These are phyloP conservation scores for Daldinia bambusicola DNA, from an alignment of 495 filamentous ascomycete species.

Conservation along the genomic window DNA sequence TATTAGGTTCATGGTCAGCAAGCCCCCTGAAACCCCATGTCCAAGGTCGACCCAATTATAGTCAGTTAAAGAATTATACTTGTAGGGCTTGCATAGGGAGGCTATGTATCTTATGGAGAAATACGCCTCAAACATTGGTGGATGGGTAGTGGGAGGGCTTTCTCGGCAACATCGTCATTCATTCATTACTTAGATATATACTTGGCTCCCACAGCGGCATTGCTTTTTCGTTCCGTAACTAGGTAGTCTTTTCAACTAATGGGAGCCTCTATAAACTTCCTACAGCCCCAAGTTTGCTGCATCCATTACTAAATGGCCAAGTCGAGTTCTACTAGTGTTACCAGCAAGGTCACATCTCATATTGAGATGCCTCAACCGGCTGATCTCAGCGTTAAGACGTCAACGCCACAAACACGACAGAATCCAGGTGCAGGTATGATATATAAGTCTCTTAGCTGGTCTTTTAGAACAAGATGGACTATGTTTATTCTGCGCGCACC, in stretches of 20 bases:
- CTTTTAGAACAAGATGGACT: constrained; percentile 2
- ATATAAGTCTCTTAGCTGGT: constrained; percentile 9
- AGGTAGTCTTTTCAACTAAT: constrained; percentile 2
- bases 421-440: constrained; percentile 43
- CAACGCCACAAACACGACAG: constrained; percentile 37
- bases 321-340: constrained; percentile 9
- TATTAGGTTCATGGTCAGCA: constrained; percentile 35
- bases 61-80: constrained; percentile 10
- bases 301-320: constrained; percentile 4
- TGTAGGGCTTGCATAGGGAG: constrained; percentile 30
- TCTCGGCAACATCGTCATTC: constrained; percentile 26
- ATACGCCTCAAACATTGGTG: constrained; percentile 24
- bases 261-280: constrained; percentile 19
- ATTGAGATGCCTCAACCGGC: constrained; percentile 38
- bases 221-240: constrained; percentile 13
- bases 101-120: constrained; percentile 21
- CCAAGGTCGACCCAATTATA: constrained; percentile 16
- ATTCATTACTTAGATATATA: constrained; percentile 28
- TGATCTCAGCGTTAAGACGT: constrained; percentile 35
- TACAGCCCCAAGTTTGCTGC: neutral
- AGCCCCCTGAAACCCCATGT: constrained; percentile 41
- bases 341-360: constrained; percentile 10
- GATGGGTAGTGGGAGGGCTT: constrained; percentile 24
- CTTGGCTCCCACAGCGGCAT: constrained; percentile 14
- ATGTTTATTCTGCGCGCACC: constrained; percentile 13